phyloP scores from a whole-genome alignment of 192 early-diverging fungal species.

The Backusella psychrophila region DNA sequence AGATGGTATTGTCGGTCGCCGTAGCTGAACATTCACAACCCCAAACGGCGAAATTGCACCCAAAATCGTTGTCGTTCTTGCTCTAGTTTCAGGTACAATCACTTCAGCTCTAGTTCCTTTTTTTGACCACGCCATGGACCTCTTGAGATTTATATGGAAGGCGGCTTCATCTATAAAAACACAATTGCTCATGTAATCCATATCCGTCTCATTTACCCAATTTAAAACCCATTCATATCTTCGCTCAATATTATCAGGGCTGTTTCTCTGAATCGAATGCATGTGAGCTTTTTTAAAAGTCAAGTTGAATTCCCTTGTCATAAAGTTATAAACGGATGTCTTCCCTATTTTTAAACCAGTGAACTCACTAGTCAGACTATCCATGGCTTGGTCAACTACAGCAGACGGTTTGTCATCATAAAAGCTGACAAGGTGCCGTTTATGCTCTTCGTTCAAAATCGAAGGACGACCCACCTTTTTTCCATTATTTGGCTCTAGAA shows the following conservation, averaged over 20 bases:
- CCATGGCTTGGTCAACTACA: not conserved
- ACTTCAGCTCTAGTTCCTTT: conserved; percentile 9
- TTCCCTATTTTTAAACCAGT: not conserved
- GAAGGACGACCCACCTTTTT: conserved; percentile 1
- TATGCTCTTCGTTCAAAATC: conserved; percentile 6
- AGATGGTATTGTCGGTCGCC: not conserved
- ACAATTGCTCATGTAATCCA: conserved; percentile 19
- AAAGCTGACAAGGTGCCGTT: not conserved
- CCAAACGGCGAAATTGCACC: conserved; percentile 12
- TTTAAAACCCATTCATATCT: conserved; percentile 9
- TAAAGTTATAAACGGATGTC: not conserved
- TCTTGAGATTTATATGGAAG: conserved; percentile 18
- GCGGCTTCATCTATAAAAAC: conserved; percentile 21
- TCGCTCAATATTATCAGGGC: conserved; percentile 9
- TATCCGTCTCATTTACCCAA: not conserved
- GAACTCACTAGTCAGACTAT: not conserved
- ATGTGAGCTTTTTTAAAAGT: conserved; percentile 5
- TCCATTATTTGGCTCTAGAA: not conserved
- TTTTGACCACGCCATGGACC: conserved; percentile 9
- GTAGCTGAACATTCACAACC: not conserved
- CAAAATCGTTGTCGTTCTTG: conserved; percentile 13
- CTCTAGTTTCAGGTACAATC: conserved; percentile 3
- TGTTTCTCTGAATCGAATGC: conserved; percentile 12
- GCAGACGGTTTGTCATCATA: not conserved
- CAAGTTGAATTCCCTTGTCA: not conserved